Evolutionary conservation across 2,329 filamentous ascomycete genomes (phyloP), one percentile per base, ranked within the genome.

Genomic region (Paecilomyces sp.): DNA sequence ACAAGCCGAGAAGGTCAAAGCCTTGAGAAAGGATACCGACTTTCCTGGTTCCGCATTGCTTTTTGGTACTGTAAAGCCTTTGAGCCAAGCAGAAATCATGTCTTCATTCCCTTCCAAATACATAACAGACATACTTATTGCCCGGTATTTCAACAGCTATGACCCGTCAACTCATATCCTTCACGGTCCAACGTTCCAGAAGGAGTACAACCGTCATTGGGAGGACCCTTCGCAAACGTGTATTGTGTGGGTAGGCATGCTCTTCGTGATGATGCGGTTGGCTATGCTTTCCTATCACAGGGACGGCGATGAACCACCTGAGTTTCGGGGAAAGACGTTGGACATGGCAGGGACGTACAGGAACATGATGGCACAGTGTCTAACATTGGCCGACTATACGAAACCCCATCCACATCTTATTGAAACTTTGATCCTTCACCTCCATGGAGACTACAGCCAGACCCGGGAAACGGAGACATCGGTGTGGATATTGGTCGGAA

Each of bases 111-210:
- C 94, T 1, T 82, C 88, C 0, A 93, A 92, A 70, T 86, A 89
- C 41, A 89, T 87, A 25, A 88, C 94, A n/a, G 86, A 96, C 68
- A 87, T 91, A 25, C 81, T 97, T 18, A 89, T 96, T 62, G 88
- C 88, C 62, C 86, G 93, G 61, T 99, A 95, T 71, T 97, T 97
- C 79, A 93, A 93, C 71, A 93, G 89, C 30, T 86, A 85, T 65
- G 85, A 88, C 65, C 85, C 85, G 13, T 81, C 83, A 30, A 82
- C 85, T 56, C 82, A 85, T 70, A 86, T 94, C 64, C 84, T 94
- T 56, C 91, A 95, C 68, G 87, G 87, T 0, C 92, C 92, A 11
- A 92, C 91, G 0, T 97, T 97, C 68, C 87, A 93, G 68, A 85
- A 88, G 67, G 84, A 86, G 72, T 88, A 88, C 66, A 83, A 87